Evolutionary conservation across 2,329 filamentous ascomycete species (phyloP).

Genomic region (Aspergillus novofumigatus): DNA sequence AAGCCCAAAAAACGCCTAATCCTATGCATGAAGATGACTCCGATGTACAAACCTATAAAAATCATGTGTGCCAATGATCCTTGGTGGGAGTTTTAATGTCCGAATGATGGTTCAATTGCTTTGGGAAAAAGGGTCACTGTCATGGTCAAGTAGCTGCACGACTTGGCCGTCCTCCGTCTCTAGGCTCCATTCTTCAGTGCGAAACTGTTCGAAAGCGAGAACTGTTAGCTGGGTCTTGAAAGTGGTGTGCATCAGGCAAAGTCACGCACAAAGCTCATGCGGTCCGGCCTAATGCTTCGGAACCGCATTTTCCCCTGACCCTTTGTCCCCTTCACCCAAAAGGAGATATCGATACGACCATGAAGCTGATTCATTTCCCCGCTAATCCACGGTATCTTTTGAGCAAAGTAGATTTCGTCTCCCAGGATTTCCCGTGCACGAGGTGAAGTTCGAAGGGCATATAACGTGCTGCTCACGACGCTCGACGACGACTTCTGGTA

Average conservation of each 20-base stretch:
- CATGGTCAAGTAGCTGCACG: constrained; percentile 70
- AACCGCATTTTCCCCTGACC: constrained; percentile 73
- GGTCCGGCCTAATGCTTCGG: constrained; percentile 65
- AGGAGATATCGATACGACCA: constrained; percentile 81
- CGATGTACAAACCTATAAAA: constrained; percentile 18
- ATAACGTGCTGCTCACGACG: constrained; percentile 81
- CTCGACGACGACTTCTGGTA: constrained; percentile 93
- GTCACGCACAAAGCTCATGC: constrained; percentile 55
- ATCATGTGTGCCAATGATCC: background rate
- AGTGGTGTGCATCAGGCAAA: constrained; percentile 1
- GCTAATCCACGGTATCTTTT: constrained; percentile 76
- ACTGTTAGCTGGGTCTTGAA: constrained; percentile 4
- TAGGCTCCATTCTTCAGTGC: constrained; percentile 88
- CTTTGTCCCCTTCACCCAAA: constrained; percentile 78
- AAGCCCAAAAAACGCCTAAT: constrained; percentile 17
- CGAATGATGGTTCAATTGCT: constrained; percentile 36
- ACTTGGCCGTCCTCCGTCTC: constrained; percentile 62
- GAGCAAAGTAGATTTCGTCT: constrained; percentile 78
- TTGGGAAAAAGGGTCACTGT: constrained; percentile 63
- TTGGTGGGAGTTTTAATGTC: background rate
- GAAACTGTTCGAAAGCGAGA: constrained; percentile 54
- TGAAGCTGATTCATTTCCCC: constrained; percentile 92
- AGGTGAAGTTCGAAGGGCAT: constrained; percentile 78
- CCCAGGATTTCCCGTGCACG: constrained; percentile 73
- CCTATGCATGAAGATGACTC: constrained; percentile 13